Conservation (phyloP, 495 filamentous ascomycete genomes). For the Pseudotulostoma volvatum region DNA sequence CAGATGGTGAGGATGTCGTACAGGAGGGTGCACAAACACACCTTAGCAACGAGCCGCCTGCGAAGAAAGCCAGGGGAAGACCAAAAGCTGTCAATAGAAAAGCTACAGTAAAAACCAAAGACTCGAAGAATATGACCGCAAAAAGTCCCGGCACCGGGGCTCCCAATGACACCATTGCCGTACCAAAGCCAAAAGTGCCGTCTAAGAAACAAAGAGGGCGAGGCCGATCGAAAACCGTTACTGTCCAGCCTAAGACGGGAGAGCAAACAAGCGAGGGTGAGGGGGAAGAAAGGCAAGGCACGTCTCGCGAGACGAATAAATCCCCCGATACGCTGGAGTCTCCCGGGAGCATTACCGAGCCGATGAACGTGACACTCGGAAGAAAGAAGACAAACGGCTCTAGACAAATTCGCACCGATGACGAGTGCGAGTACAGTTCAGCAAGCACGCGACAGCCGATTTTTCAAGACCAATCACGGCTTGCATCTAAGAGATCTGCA, state of each 20-base stretch:
- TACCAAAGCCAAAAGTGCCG: constrained; percentile 17
- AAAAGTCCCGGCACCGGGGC: background rate
- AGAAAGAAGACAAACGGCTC: constrained; percentile 15
- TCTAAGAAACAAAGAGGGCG: constrained; percentile 17
- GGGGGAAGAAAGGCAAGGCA: constrained; percentile 15
- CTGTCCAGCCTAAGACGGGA: constrained; percentile 12
- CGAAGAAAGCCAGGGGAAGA: constrained; percentile 27
- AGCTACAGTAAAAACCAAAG: constrained; percentile 1
- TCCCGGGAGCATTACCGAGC: constrained; percentile 3
- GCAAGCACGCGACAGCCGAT: constrained; percentile 16
- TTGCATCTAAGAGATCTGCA: constrained; percentile 10
- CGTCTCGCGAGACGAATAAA: constrained; percentile 4
- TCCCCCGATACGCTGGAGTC: constrained; percentile 9
- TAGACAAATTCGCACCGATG: constrained; percentile 23
- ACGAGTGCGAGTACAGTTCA: constrained; percentile 36
- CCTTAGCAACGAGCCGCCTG: constrained; percentile 18
- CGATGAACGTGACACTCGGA: constrained; percentile 16
- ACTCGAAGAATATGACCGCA: no score
- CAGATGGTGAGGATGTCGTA: constrained; percentile 48
- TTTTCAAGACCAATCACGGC: constrained; percentile 7
- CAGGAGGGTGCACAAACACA: constrained; percentile 14
- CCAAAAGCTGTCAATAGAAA: constrained; percentile 13
- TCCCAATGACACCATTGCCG: background rate
- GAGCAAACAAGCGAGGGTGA: constrained; percentile 14
- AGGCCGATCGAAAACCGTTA: constrained; percentile 10